Evolutionary conservation across 176 grass and related monocot genomes (phyloP).

Genomic region (Metroxylon sagu): DNA sequence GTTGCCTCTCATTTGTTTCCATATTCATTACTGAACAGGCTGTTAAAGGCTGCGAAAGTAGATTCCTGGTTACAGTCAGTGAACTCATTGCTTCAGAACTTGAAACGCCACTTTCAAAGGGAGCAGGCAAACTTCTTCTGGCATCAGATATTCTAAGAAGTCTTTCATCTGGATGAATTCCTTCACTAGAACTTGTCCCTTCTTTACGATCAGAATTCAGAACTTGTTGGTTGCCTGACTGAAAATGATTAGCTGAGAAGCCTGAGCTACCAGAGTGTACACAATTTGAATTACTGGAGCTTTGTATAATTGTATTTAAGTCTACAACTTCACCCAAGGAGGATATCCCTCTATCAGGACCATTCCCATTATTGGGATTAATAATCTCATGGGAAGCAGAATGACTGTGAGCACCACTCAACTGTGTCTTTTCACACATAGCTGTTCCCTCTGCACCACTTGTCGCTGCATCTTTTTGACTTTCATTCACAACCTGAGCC

Average conservation of each 20-base stretch:
- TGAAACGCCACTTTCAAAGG: conserved; percentile 8
- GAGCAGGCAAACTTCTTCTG: conserved; percentile 12
- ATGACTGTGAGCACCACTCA: conserved; percentile 11
- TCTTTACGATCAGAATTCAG: conserved; percentile 22
- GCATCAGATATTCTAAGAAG: conserved; percentile 13
- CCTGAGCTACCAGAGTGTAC: conserved; percentile 19
- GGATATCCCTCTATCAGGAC: conserved; percentile 8
- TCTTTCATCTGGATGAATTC: conserved; percentile 14
- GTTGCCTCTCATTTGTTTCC: not conserved
- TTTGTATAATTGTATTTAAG: conserved; percentile 34
- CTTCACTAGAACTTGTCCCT: conserved; percentile 20
- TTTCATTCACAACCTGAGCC: conserved; percentile 24
- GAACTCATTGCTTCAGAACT: conserved; percentile 14
- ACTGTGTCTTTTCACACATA: conserved; percentile 3
- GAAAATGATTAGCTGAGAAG: conserved; percentile 23
- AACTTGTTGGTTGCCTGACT: conserved; percentile 2
- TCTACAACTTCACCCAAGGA: conserved; percentile 29
- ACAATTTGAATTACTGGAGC: conserved; percentile 15
- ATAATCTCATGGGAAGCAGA: not conserved
- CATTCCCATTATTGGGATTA: not conserved
- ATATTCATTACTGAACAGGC: conserved; percentile 3
- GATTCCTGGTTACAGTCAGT: conserved; percentile 21
- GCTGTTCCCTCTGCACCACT: conserved; percentile 19
- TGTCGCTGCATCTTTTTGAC: conserved; percentile 25
- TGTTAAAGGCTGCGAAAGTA: not conserved